Conservation (phyloP, 495 filamentous ascomycete genomes). For the Lophium mytilinum region DNA sequence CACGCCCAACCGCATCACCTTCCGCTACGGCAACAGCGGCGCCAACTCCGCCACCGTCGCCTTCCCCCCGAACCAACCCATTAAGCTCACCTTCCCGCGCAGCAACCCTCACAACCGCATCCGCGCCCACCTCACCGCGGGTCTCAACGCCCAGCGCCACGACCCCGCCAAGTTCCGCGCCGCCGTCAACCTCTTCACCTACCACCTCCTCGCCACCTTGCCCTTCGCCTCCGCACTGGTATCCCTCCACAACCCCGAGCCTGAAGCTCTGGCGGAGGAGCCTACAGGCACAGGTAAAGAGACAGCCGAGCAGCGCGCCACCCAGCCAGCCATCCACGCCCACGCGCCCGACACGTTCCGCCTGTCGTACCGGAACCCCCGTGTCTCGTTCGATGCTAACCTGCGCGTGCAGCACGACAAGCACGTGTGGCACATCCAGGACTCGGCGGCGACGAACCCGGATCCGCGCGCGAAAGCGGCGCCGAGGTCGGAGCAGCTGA, state of each 20-base stretch:
- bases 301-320: not conserved
- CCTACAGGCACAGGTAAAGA: no score
- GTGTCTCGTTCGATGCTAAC: conserved; percentile 22
- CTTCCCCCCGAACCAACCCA: conserved; percentile 28
- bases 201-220: conserved; percentile 52
- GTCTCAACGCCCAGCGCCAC: conserved; percentile 47
- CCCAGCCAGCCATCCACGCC: conserved; percentile 14
- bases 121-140: conserved; percentile 50
- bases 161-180: not conserved
- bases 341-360: conserved; percentile 21
- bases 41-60: conserved; percentile 26
- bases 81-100: conserved; percentile 46
- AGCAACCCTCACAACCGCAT: conserved; percentile 73
- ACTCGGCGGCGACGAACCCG: conserved; percentile 1
- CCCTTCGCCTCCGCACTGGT: conserved; percentile 61
- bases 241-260: conserved; percentile 33
- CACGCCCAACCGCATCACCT: conserved; percentile 53
- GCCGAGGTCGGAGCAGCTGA: conserved; percentile 11
- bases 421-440: conserved; percentile 25
- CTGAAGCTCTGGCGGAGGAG: not conserved
- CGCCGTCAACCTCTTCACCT: conserved; percentile 44
- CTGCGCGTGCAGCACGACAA: conserved; percentile 16
- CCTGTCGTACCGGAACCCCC: conserved; percentile 26
- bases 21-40: conserved; percentile 45
- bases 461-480: not conserved